Percentiles rank a stretch among this genome's conserved stretches.
Conservation (phyloP, 768 basidiomycete genomes). For the Agaricus subrufescens region DNA sequence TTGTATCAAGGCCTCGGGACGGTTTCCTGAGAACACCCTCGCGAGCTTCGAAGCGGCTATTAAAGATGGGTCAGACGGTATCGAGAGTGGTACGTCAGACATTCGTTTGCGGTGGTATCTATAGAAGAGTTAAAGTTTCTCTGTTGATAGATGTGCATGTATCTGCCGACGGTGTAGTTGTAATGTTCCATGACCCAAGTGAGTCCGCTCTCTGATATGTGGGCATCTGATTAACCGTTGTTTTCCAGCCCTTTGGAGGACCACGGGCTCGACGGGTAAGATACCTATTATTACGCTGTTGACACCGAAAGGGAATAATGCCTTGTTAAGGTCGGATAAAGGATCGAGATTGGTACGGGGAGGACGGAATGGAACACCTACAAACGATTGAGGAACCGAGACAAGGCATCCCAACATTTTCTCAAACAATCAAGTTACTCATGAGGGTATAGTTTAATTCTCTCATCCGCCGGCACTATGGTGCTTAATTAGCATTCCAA, state of each 20-base stretch:
- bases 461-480: too few species aligned
- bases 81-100: constrained; percentile 87
- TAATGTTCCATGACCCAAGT: constrained; percentile 97
- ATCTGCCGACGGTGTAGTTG: constrained; percentile 77
- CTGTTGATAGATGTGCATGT: constrained; percentile 85
- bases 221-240: too few species aligned
- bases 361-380: constrained; percentile 69
- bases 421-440: constrained; percentile 71
- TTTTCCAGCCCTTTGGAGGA: too few species aligned
- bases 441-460: constrained; percentile 49
- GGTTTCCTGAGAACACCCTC: constrained; percentile 90
- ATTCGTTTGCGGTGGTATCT: background rate
- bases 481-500: background rate
- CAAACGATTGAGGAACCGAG: constrained; percentile 75
- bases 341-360: constrained; percentile 55
- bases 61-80: constrained; percentile 90
- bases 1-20: constrained; percentile 67
- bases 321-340: constrained; percentile 4
- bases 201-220: constrained; percentile 15
- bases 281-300: too few species aligned
- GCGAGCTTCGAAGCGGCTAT: constrained; percentile 95
- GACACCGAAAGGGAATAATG: background rate
- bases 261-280: too few species aligned
- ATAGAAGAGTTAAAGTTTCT: constrained; percentile 27
- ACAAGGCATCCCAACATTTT: constrained; percentile 89